Evolutionary conservation across 1,284 basidiomycete species (phyloP).

Genomic region (Irpex rosettiformis): DNA sequence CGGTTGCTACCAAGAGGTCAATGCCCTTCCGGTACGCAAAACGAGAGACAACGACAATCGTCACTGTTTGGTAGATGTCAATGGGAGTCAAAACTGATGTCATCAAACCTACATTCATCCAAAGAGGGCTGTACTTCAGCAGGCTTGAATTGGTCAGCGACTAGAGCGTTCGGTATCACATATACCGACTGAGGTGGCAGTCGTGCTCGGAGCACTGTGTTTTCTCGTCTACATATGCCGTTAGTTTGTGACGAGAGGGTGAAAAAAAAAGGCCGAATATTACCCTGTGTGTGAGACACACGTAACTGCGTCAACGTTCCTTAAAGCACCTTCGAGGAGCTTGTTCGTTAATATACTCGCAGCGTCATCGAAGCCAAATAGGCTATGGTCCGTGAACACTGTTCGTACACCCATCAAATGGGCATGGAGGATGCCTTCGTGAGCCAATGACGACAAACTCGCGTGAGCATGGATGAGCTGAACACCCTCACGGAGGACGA

Average conservation of each 20-base stretch:
- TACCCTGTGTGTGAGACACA: constrained; percentile 98
- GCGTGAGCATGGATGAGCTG: constrained; percentile 92
- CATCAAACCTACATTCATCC: constrained; percentile 53
- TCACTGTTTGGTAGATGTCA: constrained; percentile 64
- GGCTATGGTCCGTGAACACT: constrained; percentile 95
- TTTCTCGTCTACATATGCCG: constrained; percentile 67
- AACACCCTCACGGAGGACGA: constrained; percentile 85
- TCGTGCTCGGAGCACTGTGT: constrained; percentile 87
- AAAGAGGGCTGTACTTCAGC: constrained; percentile 33
- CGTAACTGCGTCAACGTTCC: constrained; percentile 91
- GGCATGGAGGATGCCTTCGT: constrained; percentile 90
- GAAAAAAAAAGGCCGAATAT: constrained; percentile 20
- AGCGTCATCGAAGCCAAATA: constrained; percentile 96
- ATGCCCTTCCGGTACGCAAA: constrained; percentile 96
- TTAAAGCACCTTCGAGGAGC: constrained; percentile 80
- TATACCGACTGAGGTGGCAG: constrained; percentile 65
- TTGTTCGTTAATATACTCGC: constrained; percentile 98
- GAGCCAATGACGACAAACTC: constrained; percentile 84
- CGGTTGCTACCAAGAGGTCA: constrained; percentile 90
- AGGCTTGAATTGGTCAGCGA: constrained; percentile 84
- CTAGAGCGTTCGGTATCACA: constrained; percentile 95
- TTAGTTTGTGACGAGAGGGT: neutral
- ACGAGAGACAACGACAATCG: constrained; percentile 92
- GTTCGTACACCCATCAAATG: constrained; percentile 82
- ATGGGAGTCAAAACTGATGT: neutral